Conservation (phyloP, 129 eudicot species). For the Lactuca sativa region DNA sequence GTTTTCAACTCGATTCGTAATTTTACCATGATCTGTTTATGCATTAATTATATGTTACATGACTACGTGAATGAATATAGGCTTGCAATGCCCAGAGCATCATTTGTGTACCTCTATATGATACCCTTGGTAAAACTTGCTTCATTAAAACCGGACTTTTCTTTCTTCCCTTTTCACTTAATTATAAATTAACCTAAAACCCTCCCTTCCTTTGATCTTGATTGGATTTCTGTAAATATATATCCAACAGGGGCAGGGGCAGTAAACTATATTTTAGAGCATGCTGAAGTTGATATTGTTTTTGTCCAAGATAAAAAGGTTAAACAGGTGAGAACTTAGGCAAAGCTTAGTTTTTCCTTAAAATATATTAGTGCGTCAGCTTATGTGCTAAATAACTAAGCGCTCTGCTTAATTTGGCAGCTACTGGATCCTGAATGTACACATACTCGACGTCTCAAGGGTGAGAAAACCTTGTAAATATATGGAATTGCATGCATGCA, state of each 20-base stretch:
- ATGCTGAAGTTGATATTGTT: constrained; percentile 88
- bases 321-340: constrained; percentile 53
- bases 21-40: neutral
- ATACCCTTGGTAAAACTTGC: constrained; percentile 67
- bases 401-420: constrained; percentile 40
- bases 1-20: neutral
- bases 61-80: constrained; percentile 29
- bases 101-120: constrained; percentile 91
- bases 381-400: neutral
- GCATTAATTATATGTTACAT: neutral
- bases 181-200: neutral
- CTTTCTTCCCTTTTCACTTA: neutral
- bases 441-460: constrained; percentile 69
- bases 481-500: neutral
- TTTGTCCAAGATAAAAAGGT: constrained; percentile 80
- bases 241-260: constrained; percentile 70
- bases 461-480: constrained; percentile 38
- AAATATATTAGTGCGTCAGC: neutral
- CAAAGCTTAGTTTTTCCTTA: neutral
- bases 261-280: constrained; percentile 72
- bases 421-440: constrained; percentile 74
- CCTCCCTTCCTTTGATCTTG: too few species aligned
- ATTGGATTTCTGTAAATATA: neutral
- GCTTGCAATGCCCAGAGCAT: constrained; percentile 84
- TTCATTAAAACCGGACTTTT: neutral